These are phyloP conservation scores for Paracamarosporium sp. DNA, from an alignment of 2,329 filamentous ascomycete species.

Conservation along the genomic window DNA sequence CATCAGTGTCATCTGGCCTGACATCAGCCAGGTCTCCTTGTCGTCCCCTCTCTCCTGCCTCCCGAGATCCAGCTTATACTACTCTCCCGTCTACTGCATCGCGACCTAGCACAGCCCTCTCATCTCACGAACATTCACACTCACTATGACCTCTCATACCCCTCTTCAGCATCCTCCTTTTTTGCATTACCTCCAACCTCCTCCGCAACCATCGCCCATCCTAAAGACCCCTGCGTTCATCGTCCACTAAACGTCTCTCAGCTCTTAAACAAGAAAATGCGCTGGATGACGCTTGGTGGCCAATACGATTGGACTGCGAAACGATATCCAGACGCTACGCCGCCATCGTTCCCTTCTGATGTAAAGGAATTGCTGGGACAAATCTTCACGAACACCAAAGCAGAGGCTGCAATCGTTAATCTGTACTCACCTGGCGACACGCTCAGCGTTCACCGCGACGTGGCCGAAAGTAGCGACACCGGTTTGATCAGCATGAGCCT, in stretches of 20 bases:
- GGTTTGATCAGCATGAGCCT: conserved; percentile 86
- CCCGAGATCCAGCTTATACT: conserved; percentile 71
- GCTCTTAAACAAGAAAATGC: conserved; percentile 79
- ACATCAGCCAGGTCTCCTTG: conserved; percentile 70
- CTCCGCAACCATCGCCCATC: conserved; percentile 44
- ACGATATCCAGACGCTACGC: conserved; percentile 72
- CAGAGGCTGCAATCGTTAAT: conserved; percentile 93
- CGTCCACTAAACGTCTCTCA: conserved; percentile 73
- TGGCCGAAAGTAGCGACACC: conserved; percentile 81
- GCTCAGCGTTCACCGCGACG: conserved; percentile 90
- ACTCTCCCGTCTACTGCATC: conserved; percentile 76
- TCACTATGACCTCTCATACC: conserved; percentile 76
- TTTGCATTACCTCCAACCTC: conserved; percentile 54
- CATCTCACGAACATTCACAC: conserved; percentile 92
- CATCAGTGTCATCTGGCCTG: conserved; percentile 13
- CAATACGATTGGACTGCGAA: conserved; percentile 97
- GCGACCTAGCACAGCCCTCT: conserved; percentile 72
- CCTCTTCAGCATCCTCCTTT: conserved; percentile 55
- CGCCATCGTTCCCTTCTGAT: conserved; percentile 77
- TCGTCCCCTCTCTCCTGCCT: conserved; percentile 78
- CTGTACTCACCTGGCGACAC: conserved; percentile 91
- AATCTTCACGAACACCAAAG: conserved; percentile 77
- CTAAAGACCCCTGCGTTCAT: conserved; percentile 77
- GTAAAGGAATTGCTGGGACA: conserved; percentile 70
- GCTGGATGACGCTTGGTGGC: conserved; percentile 93